Percentiles rank a stretch among this genome's conserved stretches.
Evolutionary conservation across 2,329 filamentous ascomycete species (phyloP).

Genomic region (Colletotrichum sp.): DNA sequence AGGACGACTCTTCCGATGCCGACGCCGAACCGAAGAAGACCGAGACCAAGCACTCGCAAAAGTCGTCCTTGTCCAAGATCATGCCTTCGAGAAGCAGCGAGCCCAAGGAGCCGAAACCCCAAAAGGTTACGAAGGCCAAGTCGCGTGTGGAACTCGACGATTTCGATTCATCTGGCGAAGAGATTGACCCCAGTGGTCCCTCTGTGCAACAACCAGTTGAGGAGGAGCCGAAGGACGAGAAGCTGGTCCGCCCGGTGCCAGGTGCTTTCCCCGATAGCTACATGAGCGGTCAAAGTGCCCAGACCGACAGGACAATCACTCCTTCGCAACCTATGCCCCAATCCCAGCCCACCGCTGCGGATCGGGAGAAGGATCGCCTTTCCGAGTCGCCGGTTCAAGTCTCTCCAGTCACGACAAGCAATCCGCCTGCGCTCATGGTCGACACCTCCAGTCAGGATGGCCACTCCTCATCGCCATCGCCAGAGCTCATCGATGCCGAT

Average conservation of each 20-base stretch:
- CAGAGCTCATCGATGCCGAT: slow-evolving; percentile 60
- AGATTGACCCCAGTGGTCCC: slow-evolving; percentile 33
- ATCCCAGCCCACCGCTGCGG: background rate
- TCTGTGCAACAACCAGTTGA: slow-evolving; percentile 30
- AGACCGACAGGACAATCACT: slow-evolving; percentile 35
- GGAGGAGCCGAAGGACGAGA: slow-evolving; percentile 22
- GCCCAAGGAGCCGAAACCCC: slow-evolving; percentile 42
- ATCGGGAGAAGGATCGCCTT: slow-evolving; percentile 45
- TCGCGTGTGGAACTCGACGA: slow-evolving; percentile 73
- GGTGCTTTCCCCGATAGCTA: slow-evolving; percentile 49
- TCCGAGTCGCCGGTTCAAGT: slow-evolving; percentile 74
- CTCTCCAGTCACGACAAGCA: slow-evolving; percentile 58
- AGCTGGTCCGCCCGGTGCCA: slow-evolving; percentile 36
- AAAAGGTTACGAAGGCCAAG: slow-evolving; percentile 60
- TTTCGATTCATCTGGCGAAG: slow-evolving; percentile 64
- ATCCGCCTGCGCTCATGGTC: slow-evolving; percentile 70
- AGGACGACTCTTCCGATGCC: slow-evolving; percentile 45
- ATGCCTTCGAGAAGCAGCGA: slow-evolving; percentile 47
- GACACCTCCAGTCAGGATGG: slow-evolving; percentile 76
- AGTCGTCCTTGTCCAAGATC: slow-evolving; percentile 46
- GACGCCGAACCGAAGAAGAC: slow-evolving; percentile 24
- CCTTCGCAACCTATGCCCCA: slow-evolving; percentile 21
- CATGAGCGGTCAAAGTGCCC: slow-evolving; percentile 33
- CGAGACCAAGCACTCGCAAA: slow-evolving; percentile 40
- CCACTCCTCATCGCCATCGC: slow-evolving; percentile 69